Base-by-base conservation (phyloP, 768 basidiomycete genomes). In the Leccinellum albellum region DNA sequence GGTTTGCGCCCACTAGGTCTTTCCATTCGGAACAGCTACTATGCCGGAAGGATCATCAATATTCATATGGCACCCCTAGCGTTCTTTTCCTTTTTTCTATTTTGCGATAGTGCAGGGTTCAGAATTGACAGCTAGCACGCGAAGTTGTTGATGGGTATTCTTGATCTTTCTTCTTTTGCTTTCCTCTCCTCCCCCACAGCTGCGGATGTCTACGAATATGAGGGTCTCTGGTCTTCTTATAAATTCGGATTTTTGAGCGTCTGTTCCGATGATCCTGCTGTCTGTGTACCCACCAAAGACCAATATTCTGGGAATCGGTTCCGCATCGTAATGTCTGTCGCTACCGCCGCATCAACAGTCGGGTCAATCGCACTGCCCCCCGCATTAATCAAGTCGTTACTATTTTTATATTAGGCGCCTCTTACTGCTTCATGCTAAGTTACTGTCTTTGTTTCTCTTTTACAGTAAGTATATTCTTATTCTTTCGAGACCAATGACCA, bases 41-140 rank as follows among this genome's bases (percentile, higher is more conserved):
- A 32, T 62, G 51, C 61, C 60, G 60, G 60, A 61, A 61, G 60
- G 60, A 61, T 61, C 60, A 61, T 61, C 32, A 14, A n/a, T 21
- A 29, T 29, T 15, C 50, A 23, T 33, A 21, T 32, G 8, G 21
- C 24, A 29, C 8, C n/a, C 13, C 37, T 20, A 28, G 15, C 20
- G 40, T 45, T 28, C n/a, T 42, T 28, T 53, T 45, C 40, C 40
- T 49, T 49, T 49, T 47, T 28, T 28, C 23, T 28, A n/a, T n/a
- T 12, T 42, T 12, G 40, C 20, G 40, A 42, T 42, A 42, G 9
- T n/a, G 40, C 40, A 42, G 20, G 40, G 40, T 21, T 42, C 40
- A 42, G n/a, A 40, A 13, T 42, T 42, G 40, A 42, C 40, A 42
- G 20, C 12, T 13, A 42, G 12, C 20, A 42, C n/a, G 20, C 40